Evolutionary conservation across 2,329 filamentous ascomycete genomes (phyloP), one percentile per base, ranked within the genome.

Genomic region (Ambrosiella beaveri): DNA sequence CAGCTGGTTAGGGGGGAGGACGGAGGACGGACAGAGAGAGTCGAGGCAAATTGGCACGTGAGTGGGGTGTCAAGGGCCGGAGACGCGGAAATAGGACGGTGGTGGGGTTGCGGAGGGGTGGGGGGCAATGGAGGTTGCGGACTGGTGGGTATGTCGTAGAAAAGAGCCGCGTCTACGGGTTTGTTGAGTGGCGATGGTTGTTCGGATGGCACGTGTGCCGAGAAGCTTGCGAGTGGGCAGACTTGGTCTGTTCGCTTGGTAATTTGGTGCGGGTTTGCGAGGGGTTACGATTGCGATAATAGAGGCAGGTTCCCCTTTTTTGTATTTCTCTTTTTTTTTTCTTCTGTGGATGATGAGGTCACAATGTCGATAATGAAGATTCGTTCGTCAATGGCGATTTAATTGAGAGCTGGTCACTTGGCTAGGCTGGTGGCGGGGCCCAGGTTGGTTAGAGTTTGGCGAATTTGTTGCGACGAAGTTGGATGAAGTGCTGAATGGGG

Each of bases 161-260:
- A 41, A 54, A 41, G n/a, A 39, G 37, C 35, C 36, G 36, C 35
- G 37, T 38, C 35, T 36, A 54, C 17, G 52, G 52, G 7, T 13
- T 19, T 19, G 51, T 49, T 17, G 44, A 51, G 47, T 27, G 19
- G 47, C 13, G 13, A 51, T 51, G 15, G 27, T 13, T 39, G 52
- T 54, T 54, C 39, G 36, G 36, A 7, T 54, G n/a, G 52, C 52
- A 41, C n/a, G 52, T 54, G 52, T 41, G 52, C 47, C 47, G 47
- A 51, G 38, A 36, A n/a, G 38, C n/a, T 13, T 54, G 49, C 35
- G 15, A 27, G 17, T 15, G 51, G 6, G 15, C 17, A 38, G 8
- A 13, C 13, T 9, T 54, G 52, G 37, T 41, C 37, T 54, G 52
- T 44, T 54, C 15, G 52, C 52, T 54, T 17, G 47, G 8, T 6